phyloP scores from a whole-genome alignment of 78 protist species.

The Dictyostelium intermedium region DNA sequence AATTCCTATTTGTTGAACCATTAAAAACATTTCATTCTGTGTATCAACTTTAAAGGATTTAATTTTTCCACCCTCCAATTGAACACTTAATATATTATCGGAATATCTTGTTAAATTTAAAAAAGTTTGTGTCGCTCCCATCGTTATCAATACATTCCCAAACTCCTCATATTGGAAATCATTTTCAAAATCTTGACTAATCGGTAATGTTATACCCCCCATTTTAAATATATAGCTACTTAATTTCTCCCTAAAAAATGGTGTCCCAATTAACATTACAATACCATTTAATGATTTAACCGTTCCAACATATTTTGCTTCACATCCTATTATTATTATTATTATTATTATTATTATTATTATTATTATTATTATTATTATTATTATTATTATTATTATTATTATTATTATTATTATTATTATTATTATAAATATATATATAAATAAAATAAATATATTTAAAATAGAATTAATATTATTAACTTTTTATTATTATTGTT shows the following conservation, averaged over 20 bases:
- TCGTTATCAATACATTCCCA: background rate
- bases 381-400: no score
- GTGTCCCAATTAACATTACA: background rate
- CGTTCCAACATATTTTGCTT: background rate
- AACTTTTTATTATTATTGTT: no score
- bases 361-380: no score
- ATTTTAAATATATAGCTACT: background rate
- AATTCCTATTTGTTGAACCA: background rate
- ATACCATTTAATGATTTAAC: background rate
- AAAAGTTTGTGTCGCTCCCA: background rate
- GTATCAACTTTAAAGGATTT: background rate
- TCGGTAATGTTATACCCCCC: background rate
- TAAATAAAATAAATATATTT: no score
- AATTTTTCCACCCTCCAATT: background rate
- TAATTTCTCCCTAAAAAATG: background rate
- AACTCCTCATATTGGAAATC: background rate
- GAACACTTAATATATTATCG: background rate
- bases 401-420: no score
- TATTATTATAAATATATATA: no score
- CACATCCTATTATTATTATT: background rate
- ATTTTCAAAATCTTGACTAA: background rate
- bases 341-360: background rate
- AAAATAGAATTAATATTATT: no score
- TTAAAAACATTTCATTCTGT: background rate
- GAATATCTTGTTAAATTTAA: background rate